phyloP scores from a whole-genome alignment of 176 grass and related monocot genomes.

The Otatea glauca region DNA sequence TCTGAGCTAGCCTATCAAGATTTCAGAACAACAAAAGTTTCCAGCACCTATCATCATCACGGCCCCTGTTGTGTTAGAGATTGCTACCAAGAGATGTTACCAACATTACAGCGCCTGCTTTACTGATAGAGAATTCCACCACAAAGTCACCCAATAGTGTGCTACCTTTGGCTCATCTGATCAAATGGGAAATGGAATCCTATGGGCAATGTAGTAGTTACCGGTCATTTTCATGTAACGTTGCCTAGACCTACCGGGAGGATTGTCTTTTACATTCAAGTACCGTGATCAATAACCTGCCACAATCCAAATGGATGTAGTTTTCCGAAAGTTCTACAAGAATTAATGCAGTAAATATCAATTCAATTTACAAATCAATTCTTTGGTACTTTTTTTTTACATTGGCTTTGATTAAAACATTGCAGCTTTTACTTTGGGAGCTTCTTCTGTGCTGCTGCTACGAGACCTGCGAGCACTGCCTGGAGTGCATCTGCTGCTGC shows the following conservation, averaged over 20 bases:
- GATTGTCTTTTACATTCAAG: not conserved
- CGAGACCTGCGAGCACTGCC: constrained; percentile 61
- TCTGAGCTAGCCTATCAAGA: not conserved
- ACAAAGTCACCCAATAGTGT: not conserved
- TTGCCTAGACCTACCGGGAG: not conserved
- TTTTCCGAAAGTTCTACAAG: not conserved
- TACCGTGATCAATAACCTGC: not conserved
- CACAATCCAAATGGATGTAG: not conserved
- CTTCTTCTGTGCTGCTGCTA: constrained; percentile 51
- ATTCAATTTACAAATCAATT: not conserved
- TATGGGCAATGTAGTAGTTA: constrained; percentile 26
- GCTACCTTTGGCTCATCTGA: constrained; percentile 18
- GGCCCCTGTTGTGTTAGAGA: not conserved
- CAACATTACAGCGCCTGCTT: not conserved
- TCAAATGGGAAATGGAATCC: constrained; percentile 20
- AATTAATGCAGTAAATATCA: not conserved
- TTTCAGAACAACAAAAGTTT: not conserved
- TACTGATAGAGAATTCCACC: constrained; percentile 34
- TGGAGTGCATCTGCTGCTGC: constrained; percentile 60
- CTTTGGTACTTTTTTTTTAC: not conserved
- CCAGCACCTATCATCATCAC: not conserved
- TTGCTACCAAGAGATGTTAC: not conserved
- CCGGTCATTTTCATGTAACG: constrained; percentile 31
- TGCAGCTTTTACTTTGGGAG: not conserved
- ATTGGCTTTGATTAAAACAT: not conserved